Evolutionary conservation across 805 yeast genomes (phyloP), one percentile per base, ranked within the genome.

Genomic region (Lachancea nothofagi): DNA sequence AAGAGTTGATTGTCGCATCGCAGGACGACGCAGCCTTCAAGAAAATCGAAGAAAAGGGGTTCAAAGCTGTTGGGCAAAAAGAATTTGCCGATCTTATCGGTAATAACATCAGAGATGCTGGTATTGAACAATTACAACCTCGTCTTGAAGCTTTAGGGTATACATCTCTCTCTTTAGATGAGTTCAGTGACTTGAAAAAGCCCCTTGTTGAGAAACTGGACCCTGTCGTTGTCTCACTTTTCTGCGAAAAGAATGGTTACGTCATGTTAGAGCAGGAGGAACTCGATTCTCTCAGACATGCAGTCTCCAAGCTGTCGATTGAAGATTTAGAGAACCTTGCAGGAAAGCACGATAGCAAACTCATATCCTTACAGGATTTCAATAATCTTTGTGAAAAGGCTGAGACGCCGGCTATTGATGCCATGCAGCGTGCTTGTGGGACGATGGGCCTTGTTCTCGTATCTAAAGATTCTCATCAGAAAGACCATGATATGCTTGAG

Each of bases 191-290:
- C n/a, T 19, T 52, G 7, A 30, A 37, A 6, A 34, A 26, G n/a
- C 42, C 37, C 21, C 31, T 48, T 18, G 12, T 50, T 1, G 51
- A 46, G 1, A 36, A 30, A 15, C 40, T 43, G 3, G 39, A 38
- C 9, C 39, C 32, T 29, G 46, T 42, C 6, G 51, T 47, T 9
- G 44, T 45, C 7, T 17, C 46, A 6, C 34, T 33, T 1, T 38
- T 48, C 14, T 51, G 55, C 32, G 43, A 49, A 9, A 47, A 47
- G 29, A 43, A 43, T 22, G 39, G 33, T n/a, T 22, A 53, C 15
- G 33, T 31, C 18, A 44, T 54, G 2, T 4, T 49, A 13, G 15
- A 51, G 4, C 17, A 18, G 5, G 44, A 31, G 14, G 55, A 51
- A 29, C 46, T 45, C 23, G 38, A 44, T 7, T 40, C 40, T 7